These are phyloP conservation scores for Fusarium mundagurra DNA, from an alignment of 2,329 filamentous ascomycete species.

Conservation along the genomic window DNA sequence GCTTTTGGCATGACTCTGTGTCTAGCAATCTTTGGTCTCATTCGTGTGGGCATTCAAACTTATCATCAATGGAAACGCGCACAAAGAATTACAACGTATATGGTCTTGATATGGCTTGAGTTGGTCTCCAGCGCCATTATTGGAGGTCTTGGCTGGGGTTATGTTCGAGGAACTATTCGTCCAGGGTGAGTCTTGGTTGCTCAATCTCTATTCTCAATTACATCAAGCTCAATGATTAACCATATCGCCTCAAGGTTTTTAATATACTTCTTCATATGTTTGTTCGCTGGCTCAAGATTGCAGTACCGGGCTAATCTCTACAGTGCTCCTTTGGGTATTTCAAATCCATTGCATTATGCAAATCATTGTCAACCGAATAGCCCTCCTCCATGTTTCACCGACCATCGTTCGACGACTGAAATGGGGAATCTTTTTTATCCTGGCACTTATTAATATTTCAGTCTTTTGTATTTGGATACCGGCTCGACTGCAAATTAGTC, in stretches of 20 bases:
- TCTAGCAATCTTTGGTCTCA: conserved; percentile 47
- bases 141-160: conserved; percentile 50
- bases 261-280: conserved; percentile 39
- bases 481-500: conserved; percentile 52
- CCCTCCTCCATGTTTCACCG: conserved; percentile 54
- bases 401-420: conserved; percentile 52
- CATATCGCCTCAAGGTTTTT: conserved; percentile 41
- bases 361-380: conserved; percentile 62
- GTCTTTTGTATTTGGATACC: conserved; percentile 64
- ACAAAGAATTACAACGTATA: conserved; percentile 49
- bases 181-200: conserved; percentile 29
- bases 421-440: conserved; percentile 53
- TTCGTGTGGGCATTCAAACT: conserved; percentile 50
- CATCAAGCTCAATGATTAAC: conserved; percentile 1
- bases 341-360: conserved; percentile 58
- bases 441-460: conserved; percentile 58
- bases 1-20: conserved; percentile 51
- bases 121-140: conserved; percentile 48
- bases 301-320: conserved; percentile 18
- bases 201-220: not conserved
- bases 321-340: conserved; percentile 48
- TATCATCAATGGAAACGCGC: conserved; percentile 45
- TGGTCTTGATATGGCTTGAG: conserved; percentile 54
- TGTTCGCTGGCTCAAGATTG: not conserved
- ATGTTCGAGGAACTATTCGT: conserved; percentile 46